Evolutionary conservation across 352 stramenopile species (phyloP).

Genomic region (Phytophthora melonis): DNA sequence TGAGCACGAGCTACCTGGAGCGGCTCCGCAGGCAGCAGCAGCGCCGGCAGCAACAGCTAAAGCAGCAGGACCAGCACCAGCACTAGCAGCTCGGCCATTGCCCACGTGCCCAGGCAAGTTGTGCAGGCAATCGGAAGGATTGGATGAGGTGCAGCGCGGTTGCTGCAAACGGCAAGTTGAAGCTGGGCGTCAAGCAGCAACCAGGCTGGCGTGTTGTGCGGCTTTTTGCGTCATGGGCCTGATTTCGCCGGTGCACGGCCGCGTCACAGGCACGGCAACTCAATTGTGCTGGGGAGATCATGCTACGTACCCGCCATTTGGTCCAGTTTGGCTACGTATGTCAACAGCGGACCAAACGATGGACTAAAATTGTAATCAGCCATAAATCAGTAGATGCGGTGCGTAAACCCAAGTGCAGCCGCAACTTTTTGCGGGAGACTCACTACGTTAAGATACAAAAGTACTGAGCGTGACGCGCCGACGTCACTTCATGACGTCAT

Average conservation of each 20-base stretch:
- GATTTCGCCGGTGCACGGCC: constrained; percentile 31
- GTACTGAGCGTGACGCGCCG: constrained; percentile 4
- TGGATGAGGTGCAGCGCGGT: constrained; percentile 5
- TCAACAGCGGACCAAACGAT: not conserved
- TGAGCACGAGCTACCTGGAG: constrained; percentile 64
- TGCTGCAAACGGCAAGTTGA: constrained; percentile 27
- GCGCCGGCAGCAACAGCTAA: constrained; percentile 5
- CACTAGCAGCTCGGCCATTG: not conserved
- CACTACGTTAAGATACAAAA: constrained; percentile 9
- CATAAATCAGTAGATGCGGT: not conserved
- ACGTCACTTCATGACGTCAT: constrained; percentile 50
- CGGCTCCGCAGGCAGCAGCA: constrained; percentile 43
- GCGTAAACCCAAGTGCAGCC: not conserved
- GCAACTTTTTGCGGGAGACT: not conserved
- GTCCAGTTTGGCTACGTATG: not conserved
- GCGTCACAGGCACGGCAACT: not conserved
- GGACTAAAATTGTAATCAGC: not conserved
- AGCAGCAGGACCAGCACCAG: not conserved
- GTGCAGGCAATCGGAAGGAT: constrained; percentile 20
- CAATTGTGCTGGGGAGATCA: too few species aligned
- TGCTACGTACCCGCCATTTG: too few species aligned
- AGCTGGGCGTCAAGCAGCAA: constrained; percentile 7
- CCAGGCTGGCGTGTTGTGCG: not conserved
- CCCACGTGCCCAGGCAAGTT: not conserved
- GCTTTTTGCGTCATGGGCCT: constrained; percentile 38